A percentile compares a stretch with the other conserved stretches of the same genome.
Conservation (phyloP, 768 basidiomycete genomes). For the Auricularia sp. region DNA sequence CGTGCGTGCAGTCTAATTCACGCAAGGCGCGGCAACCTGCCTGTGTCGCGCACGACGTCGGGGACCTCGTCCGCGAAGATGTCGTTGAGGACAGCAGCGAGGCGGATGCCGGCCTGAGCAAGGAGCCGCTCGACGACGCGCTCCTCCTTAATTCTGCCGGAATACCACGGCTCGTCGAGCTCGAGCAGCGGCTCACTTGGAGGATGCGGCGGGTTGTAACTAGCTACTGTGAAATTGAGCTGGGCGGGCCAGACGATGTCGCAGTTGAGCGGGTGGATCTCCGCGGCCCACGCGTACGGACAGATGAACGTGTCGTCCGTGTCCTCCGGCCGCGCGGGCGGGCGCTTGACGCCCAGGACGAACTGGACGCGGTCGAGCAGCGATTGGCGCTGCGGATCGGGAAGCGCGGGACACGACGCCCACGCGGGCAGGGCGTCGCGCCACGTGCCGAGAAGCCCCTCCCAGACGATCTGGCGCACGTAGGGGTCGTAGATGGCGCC, state of each 20-base stretch:
- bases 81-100: slow-evolving; percentile 75
- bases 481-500: slow-evolving; percentile 82
- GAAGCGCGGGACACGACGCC: slow-evolving; percentile 52
- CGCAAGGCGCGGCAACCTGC: no score
- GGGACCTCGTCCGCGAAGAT: slow-evolving; percentile 37
- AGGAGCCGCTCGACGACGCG: slow-evolving; percentile 75
- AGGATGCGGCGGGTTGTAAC: slow-evolving; percentile 6
- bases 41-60: no score
- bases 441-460: slow-evolving; percentile 71
- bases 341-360: not conserved
- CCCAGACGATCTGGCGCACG: slow-evolving; percentile 77
- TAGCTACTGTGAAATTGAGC: slow-evolving; percentile 43
- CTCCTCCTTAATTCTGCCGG: slow-evolving; percentile 52
- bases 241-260: slow-evolving; percentile 68
- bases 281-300: slow-evolving; percentile 68
- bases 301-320: slow-evolving; percentile 54
- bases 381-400: slow-evolving; percentile 8
- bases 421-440: slow-evolving; percentile 46
- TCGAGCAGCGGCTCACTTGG: slow-evolving; percentile 41
- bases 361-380: not conserved
- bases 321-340: not conserved
- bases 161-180: slow-evolving; percentile 73
- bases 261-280: slow-evolving; percentile 72
- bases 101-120: slow-evolving; percentile 71
- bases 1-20: no score